phyloP scores from a whole-genome alignment of 805 yeast species.

The Priceomyces haplophilus region DNA sequence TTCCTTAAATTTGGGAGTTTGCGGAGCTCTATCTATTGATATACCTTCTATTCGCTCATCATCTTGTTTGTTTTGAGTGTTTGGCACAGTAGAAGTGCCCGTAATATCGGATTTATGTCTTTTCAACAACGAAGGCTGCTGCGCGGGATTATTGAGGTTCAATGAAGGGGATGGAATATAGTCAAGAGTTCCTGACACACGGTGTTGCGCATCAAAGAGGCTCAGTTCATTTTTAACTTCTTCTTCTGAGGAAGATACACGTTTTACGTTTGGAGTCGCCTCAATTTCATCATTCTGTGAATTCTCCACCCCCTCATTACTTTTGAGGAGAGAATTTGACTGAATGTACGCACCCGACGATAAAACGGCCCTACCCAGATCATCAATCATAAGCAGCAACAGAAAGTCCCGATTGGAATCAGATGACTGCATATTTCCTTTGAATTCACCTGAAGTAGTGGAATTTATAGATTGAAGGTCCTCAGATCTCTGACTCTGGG shows the following conservation, averaged over 20 bases:
- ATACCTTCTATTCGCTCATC: slow-evolving; percentile 4
- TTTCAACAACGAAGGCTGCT: slow-evolving; percentile 13
- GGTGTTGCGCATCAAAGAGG: background rate
- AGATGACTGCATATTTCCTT: background rate
- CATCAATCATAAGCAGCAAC: slow-evolving; percentile 38
- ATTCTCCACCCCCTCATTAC: no score
- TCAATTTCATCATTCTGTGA: background rate
- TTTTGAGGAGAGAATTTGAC: background rate
- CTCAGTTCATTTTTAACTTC: background rate
- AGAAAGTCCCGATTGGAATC: slow-evolving; percentile 20
- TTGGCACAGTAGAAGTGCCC: slow-evolving; percentile 6
- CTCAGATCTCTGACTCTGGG: background rate
- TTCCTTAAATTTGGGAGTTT: slow-evolving; percentile 35
- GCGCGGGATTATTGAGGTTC: background rate
- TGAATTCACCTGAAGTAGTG: background rate
- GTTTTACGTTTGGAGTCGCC: slow-evolving; percentile 23
- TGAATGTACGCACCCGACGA: slow-evolving; percentile 19
- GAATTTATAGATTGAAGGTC: background rate
- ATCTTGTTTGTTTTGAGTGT: background rate
- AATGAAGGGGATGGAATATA: background rate
- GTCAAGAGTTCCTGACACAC: background rate
- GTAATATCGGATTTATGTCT: slow-evolving; percentile 25
- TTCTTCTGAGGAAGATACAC: slow-evolving; percentile 13
- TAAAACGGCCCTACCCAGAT: slow-evolving; percentile 40
- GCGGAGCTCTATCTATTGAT: slow-evolving; percentile 18